phyloP scores from a whole-genome alignment of 768 basidiomycete species.

The Leucocoprinus leucothites region DNA sequence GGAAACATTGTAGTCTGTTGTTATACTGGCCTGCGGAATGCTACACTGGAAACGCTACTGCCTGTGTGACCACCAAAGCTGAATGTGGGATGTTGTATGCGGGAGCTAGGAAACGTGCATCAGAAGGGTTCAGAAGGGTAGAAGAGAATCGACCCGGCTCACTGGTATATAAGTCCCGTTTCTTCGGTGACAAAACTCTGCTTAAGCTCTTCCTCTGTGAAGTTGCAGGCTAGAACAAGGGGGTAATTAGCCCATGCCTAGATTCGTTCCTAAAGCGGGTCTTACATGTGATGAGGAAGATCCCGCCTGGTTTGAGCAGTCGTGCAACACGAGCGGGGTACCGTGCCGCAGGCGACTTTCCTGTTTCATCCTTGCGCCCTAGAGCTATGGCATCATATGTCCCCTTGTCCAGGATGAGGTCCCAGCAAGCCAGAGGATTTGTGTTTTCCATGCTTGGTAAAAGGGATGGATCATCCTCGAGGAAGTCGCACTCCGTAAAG shows the following conservation, averaged over 20 bases:
- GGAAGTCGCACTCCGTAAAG: constrained; percentile 65
- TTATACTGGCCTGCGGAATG: constrained; percentile 48
- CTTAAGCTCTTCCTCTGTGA: constrained; percentile 74
- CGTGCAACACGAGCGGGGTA: constrained; percentile 59
- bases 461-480: constrained; percentile 46
- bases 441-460: constrained; percentile 21
- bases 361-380: constrained; percentile 53
- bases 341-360: constrained; percentile 45
- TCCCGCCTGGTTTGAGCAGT: constrained; percentile 62
- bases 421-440: constrained; percentile 46
- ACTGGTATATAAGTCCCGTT: constrained; percentile 65
- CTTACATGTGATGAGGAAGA: constrained; percentile 81
- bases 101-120: constrained; percentile 44
- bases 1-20: not conserved
- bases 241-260: not conserved
- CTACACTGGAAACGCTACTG: constrained; percentile 66
- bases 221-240: constrained; percentile 64
- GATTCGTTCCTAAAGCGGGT: not conserved
- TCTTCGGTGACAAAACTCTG: constrained; percentile 44
- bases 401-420: constrained; percentile 82
- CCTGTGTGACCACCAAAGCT: constrained; percentile 79
- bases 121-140: not conserved
- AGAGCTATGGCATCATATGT: constrained; percentile 85
- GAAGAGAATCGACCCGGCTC: constrained; percentile 19
- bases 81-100: constrained; percentile 68